Base-by-base conservation (phyloP, 2,329 filamentous ascomycete genomes). In the Colletotrichum lupini region DNA sequence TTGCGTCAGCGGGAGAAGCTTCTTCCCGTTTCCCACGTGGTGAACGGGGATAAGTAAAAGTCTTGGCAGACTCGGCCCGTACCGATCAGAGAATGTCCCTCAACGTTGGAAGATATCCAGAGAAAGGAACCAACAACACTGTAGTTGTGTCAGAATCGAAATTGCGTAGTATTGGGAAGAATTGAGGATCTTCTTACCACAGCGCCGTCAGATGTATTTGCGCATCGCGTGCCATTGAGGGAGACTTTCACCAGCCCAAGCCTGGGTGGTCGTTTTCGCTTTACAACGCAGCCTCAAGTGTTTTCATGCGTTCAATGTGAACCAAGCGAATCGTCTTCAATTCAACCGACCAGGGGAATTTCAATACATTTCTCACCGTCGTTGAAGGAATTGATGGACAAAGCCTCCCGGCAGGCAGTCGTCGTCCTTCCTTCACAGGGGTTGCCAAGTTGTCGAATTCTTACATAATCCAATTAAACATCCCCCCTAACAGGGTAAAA, bases 51-150 rank as follows among this genome's bases (percentile, higher is more conserved):
- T 19, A 42, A 42, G 3, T 19, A 8, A 19, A 24, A 56, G 16
- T 66, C n/a, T n/a, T 12, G 35, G 30, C 24, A 37, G 32, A 30
- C 3, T 8, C n/a, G 22, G 57, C 19, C 74, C 79, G 68, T 78
- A 88, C 88, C 85, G 74, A 86, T 84, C 66, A 89, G 79, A 24
- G 85, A 86, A 76, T 88, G 87, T 52, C 83, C 82, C 70, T 88
- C 84, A 14, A 88, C 77, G 7, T 82, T 85, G 73, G 83, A 81
- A 3, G 83, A 84, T 16, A 88, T 81, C 80, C 86, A 89, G 56
- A 85, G 77, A 77, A 89, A 87, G 3, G 86, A 88, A 58, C 82
- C 76, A 16, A 87, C 77, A 73, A 85, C 84, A 77, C 87, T 89
- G 42, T 1, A 57, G 46, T 32, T 9, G 5, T 16, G 52, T 57